Conservation (phyloP, 495 filamentous ascomycete genomes). For the Xylaria scruposa region DNA sequence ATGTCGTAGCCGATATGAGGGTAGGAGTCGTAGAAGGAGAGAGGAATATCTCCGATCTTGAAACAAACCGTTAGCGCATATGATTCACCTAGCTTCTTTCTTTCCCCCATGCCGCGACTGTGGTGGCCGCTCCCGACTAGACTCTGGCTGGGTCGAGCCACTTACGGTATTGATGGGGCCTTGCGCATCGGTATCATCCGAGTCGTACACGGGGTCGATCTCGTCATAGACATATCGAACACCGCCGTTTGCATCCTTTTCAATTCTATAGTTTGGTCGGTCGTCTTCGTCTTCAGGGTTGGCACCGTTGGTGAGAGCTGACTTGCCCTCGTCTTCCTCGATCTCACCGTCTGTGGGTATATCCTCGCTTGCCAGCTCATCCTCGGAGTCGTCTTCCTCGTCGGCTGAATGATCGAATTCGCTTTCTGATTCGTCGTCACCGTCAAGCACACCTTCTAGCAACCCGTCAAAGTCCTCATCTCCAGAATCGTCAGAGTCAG, state of each 20-base stretch:
- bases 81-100: not conserved
- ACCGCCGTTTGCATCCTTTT: slow-evolving; percentile 61
- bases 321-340: slow-evolving; percentile 41
- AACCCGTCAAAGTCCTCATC: slow-evolving; percentile 64
- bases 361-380: slow-evolving; percentile 63
- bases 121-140: not conserved
- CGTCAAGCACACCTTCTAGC: slow-evolving; percentile 68
- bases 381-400: slow-evolving; percentile 44
- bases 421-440: slow-evolving; percentile 47
- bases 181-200: slow-evolving; percentile 86
- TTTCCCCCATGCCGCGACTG: not conserved
- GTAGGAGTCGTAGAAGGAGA: slow-evolving; percentile 95
- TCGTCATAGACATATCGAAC: slow-evolving; percentile 72
- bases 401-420: slow-evolving; percentile 44
- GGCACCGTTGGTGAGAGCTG: slow-evolving; percentile 30
- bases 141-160: not conserved
- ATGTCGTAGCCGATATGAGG: slow-evolving; percentile 99
- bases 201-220: slow-evolving; percentile 94
- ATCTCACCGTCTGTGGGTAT: slow-evolving; percentile 62
- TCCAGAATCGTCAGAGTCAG: slow-evolving; percentile 56
- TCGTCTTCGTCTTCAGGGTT: slow-evolving; percentile 45
- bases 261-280: slow-evolving; percentile 63
- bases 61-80: slow-evolving; percentile 1
- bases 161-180: slow-evolving; percentile 73
- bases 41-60: slow-evolving; percentile 85